Conservation (phyloP, 2,329 filamentous ascomycete genomes). For the Rhytidhysteron rufulum region DNA sequence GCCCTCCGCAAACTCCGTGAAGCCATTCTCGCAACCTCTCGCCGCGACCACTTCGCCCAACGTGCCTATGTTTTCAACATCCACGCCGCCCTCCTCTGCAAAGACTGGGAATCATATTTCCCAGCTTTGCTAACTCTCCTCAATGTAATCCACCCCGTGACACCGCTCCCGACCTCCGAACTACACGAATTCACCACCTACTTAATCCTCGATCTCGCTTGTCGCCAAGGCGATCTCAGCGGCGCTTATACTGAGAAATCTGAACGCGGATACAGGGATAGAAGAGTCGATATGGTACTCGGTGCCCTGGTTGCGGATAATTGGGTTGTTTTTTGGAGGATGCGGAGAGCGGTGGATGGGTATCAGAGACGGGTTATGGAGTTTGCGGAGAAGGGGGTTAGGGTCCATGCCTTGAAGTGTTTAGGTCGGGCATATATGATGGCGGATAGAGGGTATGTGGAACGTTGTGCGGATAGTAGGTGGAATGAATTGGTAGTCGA, state of each 20-base stretch:
- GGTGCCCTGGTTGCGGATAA: slow-evolving; percentile 73
- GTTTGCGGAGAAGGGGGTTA: slow-evolving; percentile 71
- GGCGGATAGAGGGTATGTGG: slow-evolving; percentile 65
- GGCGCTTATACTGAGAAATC: slow-evolving; percentile 68
- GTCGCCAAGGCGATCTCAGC: slow-evolving; percentile 70
- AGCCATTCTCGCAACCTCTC: slow-evolving; percentile 74
- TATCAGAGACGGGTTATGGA: slow-evolving; percentile 77
- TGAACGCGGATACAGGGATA: slow-evolving; percentile 59
- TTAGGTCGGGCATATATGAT: slow-evolving; percentile 77
- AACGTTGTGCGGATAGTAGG: slow-evolving; percentile 61
- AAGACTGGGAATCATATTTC: slow-evolving; percentile 83
- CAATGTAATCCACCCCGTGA: slow-evolving; percentile 62
- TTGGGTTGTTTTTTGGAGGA: slow-evolving; percentile 72
- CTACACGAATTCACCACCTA: slow-evolving; percentile 76
- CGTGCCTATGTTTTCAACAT: slow-evolving; percentile 90
- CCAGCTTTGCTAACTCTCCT: slow-evolving; percentile 81
- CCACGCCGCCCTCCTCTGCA: slow-evolving; percentile 73
- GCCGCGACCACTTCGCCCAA: slow-evolving; percentile 77
- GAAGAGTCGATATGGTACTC: slow-evolving; percentile 66
- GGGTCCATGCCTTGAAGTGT: slow-evolving; percentile 77
- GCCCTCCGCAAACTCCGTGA: slow-evolving; percentile 91
- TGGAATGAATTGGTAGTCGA: slow-evolving; percentile 71
- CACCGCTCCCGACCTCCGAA: slow-evolving; percentile 68
- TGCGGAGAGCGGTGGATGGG: slow-evolving; percentile 71
- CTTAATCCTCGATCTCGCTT: slow-evolving; percentile 82